Conservation (phyloP, 441 rosid species). For the Biscutella laevigata region DNA sequence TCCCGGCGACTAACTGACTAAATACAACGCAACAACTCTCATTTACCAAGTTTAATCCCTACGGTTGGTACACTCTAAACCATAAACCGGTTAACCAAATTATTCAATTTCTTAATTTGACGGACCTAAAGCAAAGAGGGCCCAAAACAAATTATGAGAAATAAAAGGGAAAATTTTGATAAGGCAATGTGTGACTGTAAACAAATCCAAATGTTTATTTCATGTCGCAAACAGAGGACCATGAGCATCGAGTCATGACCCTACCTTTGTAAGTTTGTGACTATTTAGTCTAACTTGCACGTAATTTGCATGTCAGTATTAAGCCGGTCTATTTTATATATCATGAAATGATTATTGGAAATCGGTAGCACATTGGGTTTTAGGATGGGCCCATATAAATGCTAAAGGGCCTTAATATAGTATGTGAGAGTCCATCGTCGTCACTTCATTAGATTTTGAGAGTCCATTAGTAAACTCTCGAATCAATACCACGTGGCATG, state of each 20-base stretch:
- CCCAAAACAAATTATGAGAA: background rate
- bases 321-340: too few species aligned
- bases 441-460: too few species aligned
- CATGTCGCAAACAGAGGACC: conserved; percentile 16
- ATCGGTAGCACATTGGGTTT: background rate
- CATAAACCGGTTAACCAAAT: background rate
- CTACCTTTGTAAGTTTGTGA: conserved; percentile 1
- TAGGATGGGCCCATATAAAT: background rate
- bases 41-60: too few species aligned
- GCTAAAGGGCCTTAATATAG: too few species aligned
- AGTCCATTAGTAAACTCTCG: background rate
- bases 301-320: too few species aligned
- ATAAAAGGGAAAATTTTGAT: background rate
- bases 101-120: too few species aligned
- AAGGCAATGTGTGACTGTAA: conserved; percentile 22
- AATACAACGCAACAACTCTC: too few species aligned
- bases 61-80: too few species aligned
- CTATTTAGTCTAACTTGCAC: background rate
- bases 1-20: conserved; percentile 11
- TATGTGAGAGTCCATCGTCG: too few species aligned
- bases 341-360: too few species aligned
- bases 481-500: background rate
- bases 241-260: background rate
- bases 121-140: background rate
- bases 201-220: conserved; percentile 7